A percentile compares a stretch with the other conserved stretches of the same genome.
phyloP scores from a whole-genome alignment of 2,329 filamentous ascomycete species.

The Furcasterigmium sp. region DNA sequence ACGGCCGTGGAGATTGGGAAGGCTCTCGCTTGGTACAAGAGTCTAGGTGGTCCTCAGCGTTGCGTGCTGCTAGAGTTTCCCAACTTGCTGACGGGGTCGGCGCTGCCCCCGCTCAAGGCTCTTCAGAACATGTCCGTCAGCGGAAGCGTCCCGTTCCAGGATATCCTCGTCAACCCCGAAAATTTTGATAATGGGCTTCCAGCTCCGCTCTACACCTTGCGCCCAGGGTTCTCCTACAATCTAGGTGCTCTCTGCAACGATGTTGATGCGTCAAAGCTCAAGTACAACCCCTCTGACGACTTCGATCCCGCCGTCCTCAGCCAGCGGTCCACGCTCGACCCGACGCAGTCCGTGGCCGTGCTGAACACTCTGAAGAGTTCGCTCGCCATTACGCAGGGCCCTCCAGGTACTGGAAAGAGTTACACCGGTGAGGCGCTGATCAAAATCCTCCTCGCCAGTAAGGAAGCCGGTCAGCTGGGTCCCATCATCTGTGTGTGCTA shows the following conservation, averaged over 20 bases:
- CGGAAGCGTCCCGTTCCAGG: conserved; percentile 40
- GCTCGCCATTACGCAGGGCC: conserved; percentile 62
- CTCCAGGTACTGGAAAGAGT: conserved; percentile 65
- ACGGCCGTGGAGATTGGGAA: conserved; percentile 12
- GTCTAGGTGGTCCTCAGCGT: conserved; percentile 6
- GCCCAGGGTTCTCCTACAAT: conserved; percentile 43
- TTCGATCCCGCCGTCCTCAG: conserved; percentile 17
- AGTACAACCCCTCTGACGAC: conserved; percentile 12
- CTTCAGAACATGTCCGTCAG: conserved; percentile 46
- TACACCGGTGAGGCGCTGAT: conserved; percentile 57
- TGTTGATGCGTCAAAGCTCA: conserved; percentile 12
- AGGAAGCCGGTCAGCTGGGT: conserved; percentile 30
- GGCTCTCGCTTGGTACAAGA: conserved; percentile 24
- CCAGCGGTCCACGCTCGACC: conserved; percentile 42
- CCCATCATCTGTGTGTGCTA: conserved; percentile 49
- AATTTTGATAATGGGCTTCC: conserved; percentile 12
- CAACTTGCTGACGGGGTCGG: conserved; percentile 51
- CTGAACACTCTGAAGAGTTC: conserved; percentile 45
- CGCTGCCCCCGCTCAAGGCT: conserved; percentile 49
- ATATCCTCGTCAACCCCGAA: conserved; percentile 33
- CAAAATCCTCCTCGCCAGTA: conserved; percentile 43
- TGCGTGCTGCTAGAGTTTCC: conserved; percentile 55
- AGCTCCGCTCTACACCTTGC: conserved; percentile 46
- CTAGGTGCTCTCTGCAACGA: conserved; percentile 26
- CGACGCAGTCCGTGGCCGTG: conserved; percentile 44